These are phyloP conservation scores for Trichoderma simmonsii DNA, from an alignment of 2,329 filamentous ascomycete genomes.

Conservation along the genomic window DNA sequence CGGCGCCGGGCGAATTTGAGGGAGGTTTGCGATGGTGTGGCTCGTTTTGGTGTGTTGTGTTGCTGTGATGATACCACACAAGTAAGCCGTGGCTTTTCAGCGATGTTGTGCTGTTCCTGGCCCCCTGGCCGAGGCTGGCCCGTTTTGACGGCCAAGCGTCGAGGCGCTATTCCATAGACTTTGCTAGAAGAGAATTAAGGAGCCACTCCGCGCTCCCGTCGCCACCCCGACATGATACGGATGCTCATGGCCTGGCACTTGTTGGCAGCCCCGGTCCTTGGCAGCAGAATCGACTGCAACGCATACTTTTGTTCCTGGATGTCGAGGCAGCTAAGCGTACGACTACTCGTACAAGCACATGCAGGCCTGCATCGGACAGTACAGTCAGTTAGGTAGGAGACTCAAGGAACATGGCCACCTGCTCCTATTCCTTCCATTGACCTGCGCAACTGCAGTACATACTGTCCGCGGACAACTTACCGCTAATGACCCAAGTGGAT, in stretches of 20 bases:
- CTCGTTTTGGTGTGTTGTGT: background rate
- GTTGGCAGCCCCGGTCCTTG: background rate
- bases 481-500: background rate
- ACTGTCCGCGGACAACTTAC: background rate
- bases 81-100: background rate
- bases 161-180: conserved; percentile 10
- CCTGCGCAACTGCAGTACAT: background rate
- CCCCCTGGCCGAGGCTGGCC: conserved; percentile 11
- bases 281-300: conserved; percentile 10
- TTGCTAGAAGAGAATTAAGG: conserved; percentile 7
- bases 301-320: background rate
- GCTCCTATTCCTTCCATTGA: background rate
- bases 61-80: conserved; percentile 9
- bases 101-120: conserved; percentile 10
- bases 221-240: background rate
- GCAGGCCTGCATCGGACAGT: background rate
- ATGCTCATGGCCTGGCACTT: background rate
- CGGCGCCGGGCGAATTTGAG: background rate
- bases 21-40: background rate
- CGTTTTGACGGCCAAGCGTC: conserved; percentile 6
- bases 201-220: conserved; percentile 15
- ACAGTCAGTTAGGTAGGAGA: background rate
- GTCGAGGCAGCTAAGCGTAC: conserved; percentile 1
- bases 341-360: background rate
- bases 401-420: background rate